Evolutionary conservation across 2,329 filamentous ascomycete genomes (phyloP), one percentile per base, ranked within the genome.

Genomic region (Aspergillus tanneri): DNA sequence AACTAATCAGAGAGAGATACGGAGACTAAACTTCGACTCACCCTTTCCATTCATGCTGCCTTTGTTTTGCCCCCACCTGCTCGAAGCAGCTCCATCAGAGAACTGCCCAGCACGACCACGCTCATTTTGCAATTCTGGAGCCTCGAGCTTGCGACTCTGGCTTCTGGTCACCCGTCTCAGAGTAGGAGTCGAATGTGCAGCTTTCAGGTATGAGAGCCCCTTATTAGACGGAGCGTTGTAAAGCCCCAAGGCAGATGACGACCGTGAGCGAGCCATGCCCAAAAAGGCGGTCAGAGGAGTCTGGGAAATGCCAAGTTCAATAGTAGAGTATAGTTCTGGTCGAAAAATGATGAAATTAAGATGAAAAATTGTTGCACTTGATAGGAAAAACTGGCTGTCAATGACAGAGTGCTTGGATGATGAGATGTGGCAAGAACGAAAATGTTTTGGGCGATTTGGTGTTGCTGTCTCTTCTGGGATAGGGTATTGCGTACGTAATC

Each of bases 101-200:
- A 46, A 11, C 11, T 25, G 35, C 36, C 35, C 38, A 23, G 11
- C 34, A 35, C 24, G 21, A 14, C 24, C 24, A 21, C 37, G 51
- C 44, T 47, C 36, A 30, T 38, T 46, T 22, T 35, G 28, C 38
- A 21, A 39, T 3, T 19, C 32, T 37, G 43, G 41, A 6, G 50
- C 40, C 32, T 57, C 65, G 8, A 63, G 49, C 30, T 72, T 67
- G 16, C 64, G 63, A 54, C 71, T 74, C 43, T 62, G 64, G 44
- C 71, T 73, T 44, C 71, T 62, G 5, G 70, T 71, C 18, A 64
- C 54, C 40, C 71, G 59, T 36, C 52, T 50, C 3, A 45, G 47
- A 5, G 46, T 45, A 1, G 52, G 47, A 41, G 49, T 56, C 25
- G 12, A 9, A n/a, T 11, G 19, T 4, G 16, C 39, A 19, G 30